phyloP scores from a whole-genome alignment of 179 eudicot species.

The Corrigiola litoralis region DNA sequence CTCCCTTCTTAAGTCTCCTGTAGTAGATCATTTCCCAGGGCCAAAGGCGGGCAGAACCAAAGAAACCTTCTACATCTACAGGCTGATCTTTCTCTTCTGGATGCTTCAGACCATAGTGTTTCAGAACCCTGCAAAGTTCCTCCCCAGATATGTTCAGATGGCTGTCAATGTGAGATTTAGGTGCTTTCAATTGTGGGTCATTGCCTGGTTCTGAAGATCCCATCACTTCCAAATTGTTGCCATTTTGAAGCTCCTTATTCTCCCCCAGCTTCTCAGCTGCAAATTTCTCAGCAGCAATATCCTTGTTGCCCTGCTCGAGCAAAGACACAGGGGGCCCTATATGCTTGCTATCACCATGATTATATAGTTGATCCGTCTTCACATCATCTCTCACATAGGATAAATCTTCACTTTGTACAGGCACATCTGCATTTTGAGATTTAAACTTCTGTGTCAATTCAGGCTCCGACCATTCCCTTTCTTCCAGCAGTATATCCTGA shows the following conservation, averaged over 20 bases:
- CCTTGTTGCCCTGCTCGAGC: conserved; percentile 1
- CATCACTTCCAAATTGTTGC: not conserved
- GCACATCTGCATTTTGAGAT: conserved; percentile 13
- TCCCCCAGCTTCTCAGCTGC: conserved; percentile 1
- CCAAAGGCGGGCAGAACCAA: conserved; percentile 59
- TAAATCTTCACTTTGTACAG: conserved; percentile 10
- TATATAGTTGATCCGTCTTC: not conserved
- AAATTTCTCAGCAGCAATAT: conserved; percentile 5
- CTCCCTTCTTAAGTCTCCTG: conserved; percentile 52
- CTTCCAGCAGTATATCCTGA: not conserved
- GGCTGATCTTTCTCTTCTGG: conserved; percentile 26
- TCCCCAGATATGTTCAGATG: conserved; percentile 29
- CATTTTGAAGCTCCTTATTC: conserved; percentile 5
- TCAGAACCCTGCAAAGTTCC: conserved; percentile 38
- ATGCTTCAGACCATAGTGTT: conserved; percentile 41
- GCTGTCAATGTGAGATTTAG: conserved; percentile 9
- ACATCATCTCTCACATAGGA: not conserved
- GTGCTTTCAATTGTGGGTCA: conserved; percentile 15
- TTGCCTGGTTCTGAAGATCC: conserved; percentile 4
- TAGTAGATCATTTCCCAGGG: conserved; percentile 57
- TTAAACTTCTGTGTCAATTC: conserved; percentile 9
- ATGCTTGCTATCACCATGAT: not conserved
- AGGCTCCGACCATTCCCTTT: conserved; percentile 15
- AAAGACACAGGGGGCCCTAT: not conserved
- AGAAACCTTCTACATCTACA: conserved; percentile 31